These are phyloP conservation scores for Coccomyxa sp. DNA, from an alignment of 139 green algal species.

Conservation along the genomic window DNA sequence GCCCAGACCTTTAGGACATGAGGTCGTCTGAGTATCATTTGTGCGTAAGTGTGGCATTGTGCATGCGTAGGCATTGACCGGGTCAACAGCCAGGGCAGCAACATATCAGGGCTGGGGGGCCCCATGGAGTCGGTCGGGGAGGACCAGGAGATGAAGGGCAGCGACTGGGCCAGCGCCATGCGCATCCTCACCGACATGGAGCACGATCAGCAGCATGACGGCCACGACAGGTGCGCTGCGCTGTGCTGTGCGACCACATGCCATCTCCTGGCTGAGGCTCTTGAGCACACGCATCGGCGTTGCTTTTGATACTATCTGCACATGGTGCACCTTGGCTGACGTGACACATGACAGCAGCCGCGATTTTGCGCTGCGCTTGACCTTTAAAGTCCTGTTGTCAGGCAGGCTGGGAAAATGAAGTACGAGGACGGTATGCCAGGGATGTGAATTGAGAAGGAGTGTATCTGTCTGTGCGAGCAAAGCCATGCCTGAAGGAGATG, in stretches of 20 bases:
- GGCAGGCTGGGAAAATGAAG: too few species aligned
- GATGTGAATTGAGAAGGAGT: too few species aligned
- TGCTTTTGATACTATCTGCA: too few species aligned
- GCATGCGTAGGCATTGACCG: background rate
- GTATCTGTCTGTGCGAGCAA: too few species aligned
- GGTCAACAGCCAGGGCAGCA: background rate
- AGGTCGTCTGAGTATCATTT: background rate
- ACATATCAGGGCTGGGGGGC: background rate
- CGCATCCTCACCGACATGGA: background rate
- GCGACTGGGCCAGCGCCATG: background rate
- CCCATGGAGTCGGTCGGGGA: background rate
- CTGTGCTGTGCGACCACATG: slow-evolving; percentile 1
- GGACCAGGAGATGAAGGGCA: background rate
- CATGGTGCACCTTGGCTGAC: too few species aligned
- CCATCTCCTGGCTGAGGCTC: background rate
- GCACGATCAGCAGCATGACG: background rate
- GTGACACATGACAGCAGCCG: too few species aligned
- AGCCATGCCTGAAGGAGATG: too few species aligned
- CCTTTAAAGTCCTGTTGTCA: too few species aligned
- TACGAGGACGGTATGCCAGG: too few species aligned
- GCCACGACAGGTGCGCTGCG: background rate
- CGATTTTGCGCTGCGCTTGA: too few species aligned
- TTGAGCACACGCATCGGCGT: too few species aligned
- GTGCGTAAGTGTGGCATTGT: background rate
- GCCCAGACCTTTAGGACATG: background rate